Evolutionary conservation across 148 eudicot genomes (phyloP).

Genomic region (Chenopodium berlandieri): DNA sequence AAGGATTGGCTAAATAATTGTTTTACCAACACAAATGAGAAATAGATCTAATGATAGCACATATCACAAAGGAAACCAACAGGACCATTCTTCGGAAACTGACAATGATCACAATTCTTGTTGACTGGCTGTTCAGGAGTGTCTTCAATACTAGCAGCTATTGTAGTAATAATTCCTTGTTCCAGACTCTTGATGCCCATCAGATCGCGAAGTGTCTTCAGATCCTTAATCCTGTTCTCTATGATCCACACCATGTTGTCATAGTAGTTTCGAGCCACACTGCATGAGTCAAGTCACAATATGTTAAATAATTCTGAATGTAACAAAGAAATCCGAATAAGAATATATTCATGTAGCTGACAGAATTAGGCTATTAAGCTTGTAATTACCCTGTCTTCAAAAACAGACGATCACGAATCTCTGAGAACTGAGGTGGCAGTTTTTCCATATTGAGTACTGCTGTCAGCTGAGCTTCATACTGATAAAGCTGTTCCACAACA

Average conservation of each 20-base stretch:
- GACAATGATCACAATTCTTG: slow-evolving; percentile 13
- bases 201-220: neutral
- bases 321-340: no score
- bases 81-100: neutral
- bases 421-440: neutral
- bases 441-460: neutral
- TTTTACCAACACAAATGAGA: neutral
- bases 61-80: slow-evolving; percentile 5
- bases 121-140: neutral
- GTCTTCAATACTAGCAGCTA: neutral
- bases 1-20: neutral
- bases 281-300: neutral
- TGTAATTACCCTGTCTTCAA: slow-evolving; percentile 13
- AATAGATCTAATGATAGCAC: slow-evolving; percentile 11
- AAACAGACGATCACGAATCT: neutral
- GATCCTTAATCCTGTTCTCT: neutral
- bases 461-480: neutral
- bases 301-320: no score
- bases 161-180: neutral
- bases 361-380: neutral
- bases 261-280: slow-evolving; percentile 22
- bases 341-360: no score
- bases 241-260: slow-evolving; percentile 18
- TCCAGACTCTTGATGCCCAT: neutral
- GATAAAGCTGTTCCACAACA: slow-evolving; percentile 9